These are phyloP conservation scores for Deuterostichococcus epilithicus DNA, from an alignment of 139 green algal species.

Conservation along the genomic window DNA sequence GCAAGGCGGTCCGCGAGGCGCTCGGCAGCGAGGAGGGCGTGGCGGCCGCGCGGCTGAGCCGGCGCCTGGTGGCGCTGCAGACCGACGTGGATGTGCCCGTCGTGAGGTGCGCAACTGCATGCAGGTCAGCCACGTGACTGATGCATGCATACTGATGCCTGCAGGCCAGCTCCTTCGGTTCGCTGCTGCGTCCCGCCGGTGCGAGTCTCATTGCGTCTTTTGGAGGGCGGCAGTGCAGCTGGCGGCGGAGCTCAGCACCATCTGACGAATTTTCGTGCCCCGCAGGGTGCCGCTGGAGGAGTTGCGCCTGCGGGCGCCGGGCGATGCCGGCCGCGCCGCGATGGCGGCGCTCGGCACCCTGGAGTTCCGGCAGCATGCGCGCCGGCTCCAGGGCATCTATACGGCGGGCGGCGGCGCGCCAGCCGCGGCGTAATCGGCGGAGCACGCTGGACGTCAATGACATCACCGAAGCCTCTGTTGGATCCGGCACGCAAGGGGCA, in stretches of 20 bases:
- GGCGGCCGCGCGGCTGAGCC: slow-evolving; percentile 43
- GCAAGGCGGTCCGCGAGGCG: slow-evolving; percentile 5
- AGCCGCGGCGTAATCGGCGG: too few relatives aligned
- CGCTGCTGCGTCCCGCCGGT: not conserved
- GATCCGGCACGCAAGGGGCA: too few relatives aligned
- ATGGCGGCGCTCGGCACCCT: slow-evolving; percentile 14
- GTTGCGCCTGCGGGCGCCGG: slow-evolving; percentile 5
- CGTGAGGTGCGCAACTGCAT: slow-evolving; percentile 21
- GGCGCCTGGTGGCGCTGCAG: slow-evolving; percentile 48
- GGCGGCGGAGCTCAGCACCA: not conserved
- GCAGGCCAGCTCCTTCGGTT: not conserved
- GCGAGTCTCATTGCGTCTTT: not conserved
- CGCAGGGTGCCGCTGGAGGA: slow-evolving; percentile 19
- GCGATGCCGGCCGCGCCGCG: not conserved
- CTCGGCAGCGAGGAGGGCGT: slow-evolving; percentile 26
- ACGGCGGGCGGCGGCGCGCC: too few relatives aligned
- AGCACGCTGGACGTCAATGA: too few relatives aligned
- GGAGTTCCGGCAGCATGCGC: slow-evolving; percentile 29
- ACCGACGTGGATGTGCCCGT: slow-evolving; percentile 46
- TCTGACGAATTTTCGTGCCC: not conserved
- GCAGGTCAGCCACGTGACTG: not conserved
- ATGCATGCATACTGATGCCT: not conserved
- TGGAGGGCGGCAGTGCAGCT: not conserved
- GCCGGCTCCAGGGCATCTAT: slow-evolving; percentile 28
- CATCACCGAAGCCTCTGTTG: too few relatives aligned